Evolutionary conservation across 202 grass and related monocot species (phyloP).

Genomic region (Panicum hallii): DNA sequence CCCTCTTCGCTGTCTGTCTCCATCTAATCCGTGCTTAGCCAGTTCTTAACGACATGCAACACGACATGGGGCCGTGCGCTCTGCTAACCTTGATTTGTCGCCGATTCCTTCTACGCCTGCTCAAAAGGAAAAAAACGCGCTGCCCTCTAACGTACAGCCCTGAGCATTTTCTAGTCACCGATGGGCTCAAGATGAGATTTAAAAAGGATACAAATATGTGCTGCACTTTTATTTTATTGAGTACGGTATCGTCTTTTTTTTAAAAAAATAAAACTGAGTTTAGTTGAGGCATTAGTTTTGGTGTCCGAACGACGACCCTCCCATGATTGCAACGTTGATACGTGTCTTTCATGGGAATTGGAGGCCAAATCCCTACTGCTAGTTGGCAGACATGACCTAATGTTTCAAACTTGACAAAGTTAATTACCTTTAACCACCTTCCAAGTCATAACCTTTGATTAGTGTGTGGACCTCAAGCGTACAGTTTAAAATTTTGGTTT

Average conservation of each 20-base stretch:
- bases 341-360: conserved; percentile 21
- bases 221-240: not conserved
- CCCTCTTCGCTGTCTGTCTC: conserved; percentile 4
- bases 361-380: conserved; percentile 33
- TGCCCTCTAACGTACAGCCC: not conserved
- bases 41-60: conserved; percentile 6
- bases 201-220: not conserved
- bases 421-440: conserved; percentile 35
- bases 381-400: conserved; percentile 27
- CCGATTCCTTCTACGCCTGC: not conserved
- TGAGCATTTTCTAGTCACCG: conserved; percentile 48
- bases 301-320: not conserved
- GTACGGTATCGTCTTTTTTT: not conserved
- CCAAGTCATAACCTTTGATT: not conserved
- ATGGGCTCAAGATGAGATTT: conserved; percentile 24
- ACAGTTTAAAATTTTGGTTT: not conserved
- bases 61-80: conserved; percentile 36
- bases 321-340: conserved; percentile 55
- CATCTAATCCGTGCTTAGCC: conserved; percentile 23
- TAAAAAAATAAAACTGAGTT: not conserved
- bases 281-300: conserved; percentile 29
- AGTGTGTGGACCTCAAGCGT: not conserved
- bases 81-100: conserved; percentile 13
- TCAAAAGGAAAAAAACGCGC: not conserved
- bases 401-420: conserved; percentile 4